A percentile compares a stretch with the other conserved stretches of the same genome.
Conservation (phyloP, 176 grass and related monocot genomes). For the Musa itinerans region DNA sequence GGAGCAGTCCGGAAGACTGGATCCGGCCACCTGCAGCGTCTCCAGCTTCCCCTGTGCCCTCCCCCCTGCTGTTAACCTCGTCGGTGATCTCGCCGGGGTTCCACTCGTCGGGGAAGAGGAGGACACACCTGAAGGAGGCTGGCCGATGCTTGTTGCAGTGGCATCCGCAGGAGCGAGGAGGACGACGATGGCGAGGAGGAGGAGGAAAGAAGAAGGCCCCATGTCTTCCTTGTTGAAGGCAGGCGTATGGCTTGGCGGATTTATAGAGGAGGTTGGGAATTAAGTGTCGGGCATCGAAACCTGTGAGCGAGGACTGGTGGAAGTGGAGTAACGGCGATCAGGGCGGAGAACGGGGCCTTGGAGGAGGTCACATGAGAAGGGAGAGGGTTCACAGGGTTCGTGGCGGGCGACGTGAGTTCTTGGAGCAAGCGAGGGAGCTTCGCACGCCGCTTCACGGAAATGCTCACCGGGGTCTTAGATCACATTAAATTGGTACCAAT, state of each 20-base stretch:
- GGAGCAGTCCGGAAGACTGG: conserved; percentile 74
- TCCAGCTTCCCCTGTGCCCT: not conserved
- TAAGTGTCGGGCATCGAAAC: not conserved
- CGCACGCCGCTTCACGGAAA: not conserved
- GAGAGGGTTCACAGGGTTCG: conserved; percentile 1
- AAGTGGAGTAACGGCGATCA: not conserved
- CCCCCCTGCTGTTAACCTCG: not conserved
- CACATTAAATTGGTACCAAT: not conserved
- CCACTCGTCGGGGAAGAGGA: not conserved
- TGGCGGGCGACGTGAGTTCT: not conserved
- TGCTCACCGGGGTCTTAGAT: not conserved
- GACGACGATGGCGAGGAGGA: not conserved
- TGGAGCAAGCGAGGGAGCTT: not conserved
- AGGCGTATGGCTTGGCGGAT: not conserved
- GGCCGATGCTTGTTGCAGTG: conserved; percentile 1
- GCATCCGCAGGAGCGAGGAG: not conserved
- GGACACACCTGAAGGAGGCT: not conserved
- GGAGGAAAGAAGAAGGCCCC: not conserved
- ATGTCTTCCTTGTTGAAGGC: not conserved
- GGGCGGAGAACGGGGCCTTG: not conserved
- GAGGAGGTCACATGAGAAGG: not conserved
- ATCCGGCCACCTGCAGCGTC: conserved; percentile 30
- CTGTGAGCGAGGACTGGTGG: not conserved
- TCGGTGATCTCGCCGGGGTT: not conserved
- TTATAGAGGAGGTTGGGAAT: not conserved